A percentile compares a stretch with the other conserved stretches of the same genome.
Conservation (phyloP, 768 basidiomycete species). For the Antrodiella citrinella region DNA sequence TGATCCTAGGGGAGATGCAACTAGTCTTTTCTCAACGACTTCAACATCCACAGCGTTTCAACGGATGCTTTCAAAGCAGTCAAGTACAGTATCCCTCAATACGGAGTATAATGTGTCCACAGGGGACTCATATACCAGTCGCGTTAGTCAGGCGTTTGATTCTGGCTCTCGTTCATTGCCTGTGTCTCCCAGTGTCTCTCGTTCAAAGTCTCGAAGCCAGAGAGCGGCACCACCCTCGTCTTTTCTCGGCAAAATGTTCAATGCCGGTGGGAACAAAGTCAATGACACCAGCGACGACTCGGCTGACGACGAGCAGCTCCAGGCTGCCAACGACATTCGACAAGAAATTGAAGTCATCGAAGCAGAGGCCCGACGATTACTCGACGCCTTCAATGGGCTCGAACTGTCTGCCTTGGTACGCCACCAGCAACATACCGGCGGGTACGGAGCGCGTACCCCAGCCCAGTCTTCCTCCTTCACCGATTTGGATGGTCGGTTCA, state of each 20-base stretch:
- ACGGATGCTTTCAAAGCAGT: conserved; percentile 37
- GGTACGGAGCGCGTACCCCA: not conserved
- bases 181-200: conserved; percentile 13
- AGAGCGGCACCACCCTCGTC: conserved; percentile 25
- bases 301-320: conserved; percentile 48
- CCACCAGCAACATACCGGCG: conserved; percentile 31
- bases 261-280: conserved; percentile 9
- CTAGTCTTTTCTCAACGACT: conserved; percentile 21
- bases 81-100: conserved; percentile 40
- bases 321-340: conserved; percentile 55
- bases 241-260: conserved; percentile 16
- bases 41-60: conserved; percentile 19
- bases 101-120: conserved; percentile 40
- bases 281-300: conserved; percentile 27
- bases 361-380: conserved; percentile 57
- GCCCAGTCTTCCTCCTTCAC: not conserved
- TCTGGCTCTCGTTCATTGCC: conserved; percentile 6
- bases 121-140: conserved; percentile 1
- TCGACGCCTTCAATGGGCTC: conserved; percentile 76
- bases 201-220: conserved; percentile 8
- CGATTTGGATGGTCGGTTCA: not conserved
- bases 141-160: conserved; percentile 17
- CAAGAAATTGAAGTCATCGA: conserved; percentile 62
- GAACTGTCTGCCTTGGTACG: conserved; percentile 62
- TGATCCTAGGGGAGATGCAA: conserved; percentile 16